Evolutionary conservation across 2,329 filamentous ascomycete genomes (phyloP).

Genomic region (Dactylellina leptospora): DNA sequence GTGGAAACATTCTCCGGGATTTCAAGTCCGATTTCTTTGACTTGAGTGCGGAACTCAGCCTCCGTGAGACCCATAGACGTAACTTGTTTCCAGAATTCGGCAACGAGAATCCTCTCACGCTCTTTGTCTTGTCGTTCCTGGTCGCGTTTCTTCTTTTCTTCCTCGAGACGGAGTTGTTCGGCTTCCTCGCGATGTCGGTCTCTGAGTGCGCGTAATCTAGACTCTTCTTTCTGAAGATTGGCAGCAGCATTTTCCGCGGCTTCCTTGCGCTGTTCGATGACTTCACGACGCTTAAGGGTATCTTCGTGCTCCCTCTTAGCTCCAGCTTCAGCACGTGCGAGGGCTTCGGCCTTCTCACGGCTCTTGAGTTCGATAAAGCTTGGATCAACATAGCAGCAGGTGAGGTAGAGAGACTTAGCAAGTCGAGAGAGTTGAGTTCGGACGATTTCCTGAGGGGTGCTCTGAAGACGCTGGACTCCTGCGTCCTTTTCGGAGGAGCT

Average conservation of each 20-base stretch:
- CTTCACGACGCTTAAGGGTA: slow-evolving; percentile 81
- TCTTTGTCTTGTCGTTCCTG: slow-evolving; percentile 85
- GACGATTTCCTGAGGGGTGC: slow-evolving; percentile 96
- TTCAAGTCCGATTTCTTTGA: slow-evolving; percentile 67
- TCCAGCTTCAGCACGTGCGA: slow-evolving; percentile 82
- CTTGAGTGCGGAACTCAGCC: slow-evolving; percentile 43
- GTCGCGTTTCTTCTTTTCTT: slow-evolving; percentile 91
- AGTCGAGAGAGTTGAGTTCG: slow-evolving; percentile 92
- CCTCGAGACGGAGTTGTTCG: slow-evolving; percentile 85
- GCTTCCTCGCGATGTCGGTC: slow-evolving; percentile 89
- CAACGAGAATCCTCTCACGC: slow-evolving; percentile 86
- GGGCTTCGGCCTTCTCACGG: slow-evolving; percentile 79
- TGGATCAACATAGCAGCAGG: slow-evolving; percentile 94
- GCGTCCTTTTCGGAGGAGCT: slow-evolving; percentile 89
- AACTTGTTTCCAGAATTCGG: slow-evolving; percentile 91
- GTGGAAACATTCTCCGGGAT: slow-evolving; percentile 78
- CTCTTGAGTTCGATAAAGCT: slow-evolving; percentile 82
- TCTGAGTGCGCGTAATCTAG: slow-evolving; percentile 83
- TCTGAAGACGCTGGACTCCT: slow-evolving; percentile 92
- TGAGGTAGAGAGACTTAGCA: slow-evolving; percentile 88
- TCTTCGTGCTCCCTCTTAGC: slow-evolving; percentile 91
- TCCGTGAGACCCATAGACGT: slow-evolving; percentile 64
- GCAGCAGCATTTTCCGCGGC: slow-evolving; percentile 88
- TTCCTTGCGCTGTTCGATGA: slow-evolving; percentile 97
- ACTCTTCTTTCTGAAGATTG: slow-evolving; percentile 89